Evolutionary conservation across 2,329 filamentous ascomycete species (phyloP), one percentile per base, ranked within the genome.

Genomic region (Calonectria fujianensis): DNA sequence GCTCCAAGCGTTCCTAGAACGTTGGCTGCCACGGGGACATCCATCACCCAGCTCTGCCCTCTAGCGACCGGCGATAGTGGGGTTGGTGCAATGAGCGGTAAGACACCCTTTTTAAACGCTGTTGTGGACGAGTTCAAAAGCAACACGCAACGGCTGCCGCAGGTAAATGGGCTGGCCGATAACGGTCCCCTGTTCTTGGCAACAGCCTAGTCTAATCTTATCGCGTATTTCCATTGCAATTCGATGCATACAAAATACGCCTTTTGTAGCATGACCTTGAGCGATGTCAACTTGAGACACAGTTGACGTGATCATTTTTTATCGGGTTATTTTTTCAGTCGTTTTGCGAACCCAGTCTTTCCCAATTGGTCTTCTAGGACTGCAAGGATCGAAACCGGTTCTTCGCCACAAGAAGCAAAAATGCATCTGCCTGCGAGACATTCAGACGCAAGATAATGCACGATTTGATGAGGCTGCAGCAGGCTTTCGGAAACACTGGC

Each of bases 1-100:
- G 68, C 68, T 14, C 68, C 68, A 50, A 70, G 68, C n/a, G 68
- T 70, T n/a, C 68, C 68, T 54, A 70, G 32, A 35, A 70, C 68
- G 31, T 70, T 70, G 41, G 68, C 68, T 24, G 68, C 68, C n/a
- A 39, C 68, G 16, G 68, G 68, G 27, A 70, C 39, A 29, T 70
- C 68, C 68, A 70, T 70, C n/a, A 18, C 24, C n/a, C 24, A 20
- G 31, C 16, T 45, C 16, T 31, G 29, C 41, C 39, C 61, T 63
- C 61, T 45, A 8, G 61, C 41, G 61, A 35, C 39, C 29, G 29
- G 61, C 35, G 57, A 63, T 41, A 41, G 57, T 63, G 57, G 57
- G 57, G 35, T 20, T 18, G 10, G 24, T 63, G 31, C 45, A 24
- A 4, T 13, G 35, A 20, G 14, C 57, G 20, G 4, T 11, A n/a